Evolutionary conservation across 306 rosid species (phyloP).

Genomic region (Inga oerstediana): DNA sequence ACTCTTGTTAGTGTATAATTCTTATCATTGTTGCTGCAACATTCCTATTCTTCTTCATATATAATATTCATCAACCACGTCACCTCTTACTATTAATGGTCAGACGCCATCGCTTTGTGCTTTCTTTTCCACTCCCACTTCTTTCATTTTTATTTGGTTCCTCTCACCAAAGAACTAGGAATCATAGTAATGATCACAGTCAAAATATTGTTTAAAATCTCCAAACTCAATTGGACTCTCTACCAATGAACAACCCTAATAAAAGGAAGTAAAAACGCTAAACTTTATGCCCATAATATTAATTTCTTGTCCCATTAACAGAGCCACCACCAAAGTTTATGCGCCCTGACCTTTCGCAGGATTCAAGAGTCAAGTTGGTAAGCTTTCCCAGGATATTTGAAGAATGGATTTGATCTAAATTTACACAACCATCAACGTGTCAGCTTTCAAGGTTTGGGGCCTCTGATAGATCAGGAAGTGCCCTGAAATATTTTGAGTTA

Average conservation of each 20-base stretch:
- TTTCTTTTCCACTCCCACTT: background rate
- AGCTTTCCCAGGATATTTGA: background rate
- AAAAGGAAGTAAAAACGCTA: background rate
- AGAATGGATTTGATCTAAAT: background rate
- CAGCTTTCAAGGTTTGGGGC: background rate
- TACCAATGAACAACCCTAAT: background rate
- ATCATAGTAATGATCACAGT: background rate
- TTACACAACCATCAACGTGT: background rate
- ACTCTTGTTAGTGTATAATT: background rate
- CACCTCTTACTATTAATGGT: background rate
- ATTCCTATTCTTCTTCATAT: background rate
- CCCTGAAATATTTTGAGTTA: background rate
- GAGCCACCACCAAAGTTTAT: background rate
- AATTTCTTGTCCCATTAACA: background rate
- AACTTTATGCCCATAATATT: background rate
- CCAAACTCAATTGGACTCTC: constrained; percentile 1
- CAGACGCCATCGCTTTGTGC: background rate
- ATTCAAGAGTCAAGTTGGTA: background rate
- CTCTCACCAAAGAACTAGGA: background rate
- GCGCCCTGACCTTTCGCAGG: background rate
- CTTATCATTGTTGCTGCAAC: background rate
- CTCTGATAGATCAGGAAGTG: background rate
- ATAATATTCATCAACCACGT: background rate
- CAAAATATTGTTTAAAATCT: background rate
- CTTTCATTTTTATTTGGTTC: background rate